Conservation (phyloP, 1,139 yeast species). For the Arxiozyma telluris region DNA sequence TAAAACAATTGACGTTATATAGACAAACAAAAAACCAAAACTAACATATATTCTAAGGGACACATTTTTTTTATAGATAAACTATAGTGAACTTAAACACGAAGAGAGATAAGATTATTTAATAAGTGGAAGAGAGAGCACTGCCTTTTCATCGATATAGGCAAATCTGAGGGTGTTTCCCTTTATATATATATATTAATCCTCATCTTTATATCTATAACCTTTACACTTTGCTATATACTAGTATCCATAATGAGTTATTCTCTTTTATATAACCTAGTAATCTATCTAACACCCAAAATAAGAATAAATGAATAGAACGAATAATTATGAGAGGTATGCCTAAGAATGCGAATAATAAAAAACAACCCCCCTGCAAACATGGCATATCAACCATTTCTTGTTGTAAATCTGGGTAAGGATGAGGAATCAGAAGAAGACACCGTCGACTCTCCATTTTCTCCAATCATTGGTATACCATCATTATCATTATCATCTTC, state of each 20-base stretch:
- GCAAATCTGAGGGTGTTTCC: neutral
- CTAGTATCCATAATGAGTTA: neutral
- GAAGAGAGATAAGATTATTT: neutral
- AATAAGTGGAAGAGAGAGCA: neutral
- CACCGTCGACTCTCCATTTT: constrained; percentile 13
- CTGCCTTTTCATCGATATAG: too few species aligned
- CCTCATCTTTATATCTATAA: neutral
- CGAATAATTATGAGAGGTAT: too few species aligned
- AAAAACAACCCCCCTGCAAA: neutral
- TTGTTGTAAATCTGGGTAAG: constrained; percentile 6
- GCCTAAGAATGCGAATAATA: neutral
- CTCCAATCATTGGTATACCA: constrained; percentile 18
- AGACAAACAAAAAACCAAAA: neutral
- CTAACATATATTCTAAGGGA: neutral
- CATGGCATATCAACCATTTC: neutral
- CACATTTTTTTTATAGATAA: neutral
- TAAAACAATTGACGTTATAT: too few species aligned
- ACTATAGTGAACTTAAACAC: neutral
- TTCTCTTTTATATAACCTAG: neutral
- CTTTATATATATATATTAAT: too few species aligned
- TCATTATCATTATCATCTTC: constrained; percentile 9
- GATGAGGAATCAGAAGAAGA: constrained; percentile 16
- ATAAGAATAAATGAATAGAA: neutral
- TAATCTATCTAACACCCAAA: neutral
- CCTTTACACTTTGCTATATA: too few species aligned